Percentiles rank a stretch among this genome's conserved stretches.
phyloP scores from a whole-genome alignment of 768 basidiomycete genomes.

The Sutorius australiensis region DNA sequence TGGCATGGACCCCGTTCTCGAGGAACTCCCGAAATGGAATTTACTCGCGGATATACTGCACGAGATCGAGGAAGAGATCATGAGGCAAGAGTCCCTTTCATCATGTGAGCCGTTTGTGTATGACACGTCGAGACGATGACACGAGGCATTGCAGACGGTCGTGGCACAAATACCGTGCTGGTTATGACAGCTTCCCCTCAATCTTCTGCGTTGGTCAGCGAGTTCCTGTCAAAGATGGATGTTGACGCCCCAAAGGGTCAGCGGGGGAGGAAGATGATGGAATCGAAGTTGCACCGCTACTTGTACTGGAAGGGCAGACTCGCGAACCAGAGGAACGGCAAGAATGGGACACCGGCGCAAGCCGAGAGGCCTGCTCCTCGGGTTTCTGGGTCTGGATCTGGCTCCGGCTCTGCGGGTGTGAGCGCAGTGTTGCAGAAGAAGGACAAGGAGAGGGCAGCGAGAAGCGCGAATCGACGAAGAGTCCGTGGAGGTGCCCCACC shows the following conservation, averaged over 20 bases:
- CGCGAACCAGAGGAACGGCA: constrained; percentile 22
- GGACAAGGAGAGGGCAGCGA: constrained; percentile 58
- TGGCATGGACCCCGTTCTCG: constrained; percentile 80
- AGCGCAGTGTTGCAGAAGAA: constrained; percentile 79
- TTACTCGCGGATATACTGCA: constrained; percentile 78
- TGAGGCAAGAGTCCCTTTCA: constrained; percentile 50
- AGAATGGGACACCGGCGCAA: not conserved
- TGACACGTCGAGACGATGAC: not conserved
- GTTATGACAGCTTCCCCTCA: constrained; percentile 84
- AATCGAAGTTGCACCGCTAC: constrained; percentile 65
- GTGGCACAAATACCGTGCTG: constrained; percentile 72
- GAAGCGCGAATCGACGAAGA: constrained; percentile 62
- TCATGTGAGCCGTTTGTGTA: constrained; percentile 10
- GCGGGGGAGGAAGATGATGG: constrained; percentile 77
- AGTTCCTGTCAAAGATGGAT: constrained; percentile 71
- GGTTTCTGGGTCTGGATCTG: not conserved
- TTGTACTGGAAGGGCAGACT: constrained; percentile 76
- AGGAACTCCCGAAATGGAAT: constrained; percentile 95
- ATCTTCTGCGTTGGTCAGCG: constrained; percentile 68
- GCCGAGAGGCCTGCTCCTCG: constrained; percentile 10
- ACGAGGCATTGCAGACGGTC: constrained; percentile 24
- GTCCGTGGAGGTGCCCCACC: constrained; percentile 67
- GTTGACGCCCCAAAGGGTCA: constrained; percentile 51
- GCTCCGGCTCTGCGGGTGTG: constrained; percentile 31
- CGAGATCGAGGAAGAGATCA: constrained; percentile 86